Percentiles rank a stretch among this genome's conserved stretches.
Conservation (phyloP, 2,329 filamentous ascomycete genomes). For the Aspergillus floridensis region DNA sequence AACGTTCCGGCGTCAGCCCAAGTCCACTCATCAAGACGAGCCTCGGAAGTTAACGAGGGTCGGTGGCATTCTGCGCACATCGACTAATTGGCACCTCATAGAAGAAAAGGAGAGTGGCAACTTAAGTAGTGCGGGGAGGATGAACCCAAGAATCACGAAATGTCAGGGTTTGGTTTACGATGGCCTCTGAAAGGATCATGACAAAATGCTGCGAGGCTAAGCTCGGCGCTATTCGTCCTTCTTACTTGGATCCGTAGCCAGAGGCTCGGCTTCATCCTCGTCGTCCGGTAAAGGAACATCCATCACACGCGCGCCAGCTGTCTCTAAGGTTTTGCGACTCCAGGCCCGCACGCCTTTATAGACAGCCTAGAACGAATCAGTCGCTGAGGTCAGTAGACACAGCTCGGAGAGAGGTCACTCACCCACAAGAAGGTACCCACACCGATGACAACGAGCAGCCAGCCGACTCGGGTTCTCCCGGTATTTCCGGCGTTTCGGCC, state of each 20-base stretch:
- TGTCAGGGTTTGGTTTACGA: neutral
- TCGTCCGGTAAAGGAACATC: constrained; percentile 62
- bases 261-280: constrained; percentile 49
- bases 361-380: constrained; percentile 56
- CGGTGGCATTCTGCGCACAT: constrained; percentile 74
- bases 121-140: constrained; percentile 79
- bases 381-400: neutral
- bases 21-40: constrained; percentile 25
- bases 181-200: neutral
- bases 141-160: neutral
- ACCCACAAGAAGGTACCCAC: constrained; percentile 75
- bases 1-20: constrained; percentile 28
- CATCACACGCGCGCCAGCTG: constrained; percentile 74
- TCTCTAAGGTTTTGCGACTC: constrained; percentile 70
- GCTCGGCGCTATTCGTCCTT: constrained; percentile 25
- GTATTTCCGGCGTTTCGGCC: constrained; percentile 70
- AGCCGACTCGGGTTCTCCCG: constrained; percentile 74
- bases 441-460: constrained; percentile 76
- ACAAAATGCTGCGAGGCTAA: neutral
- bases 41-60: constrained; percentile 34
- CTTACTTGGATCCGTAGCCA: constrained; percentile 19
- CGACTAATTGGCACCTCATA: constrained; percentile 94
- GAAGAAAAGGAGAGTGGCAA: constrained; percentile 72
- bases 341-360: constrained; percentile 78
- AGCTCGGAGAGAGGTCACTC: constrained; percentile 40